Percentiles rank a stretch among this genome's conserved stretches.
Evolutionary conservation across 345 rosid genomes (phyloP).

Genomic region (Syzygium grande): DNA sequence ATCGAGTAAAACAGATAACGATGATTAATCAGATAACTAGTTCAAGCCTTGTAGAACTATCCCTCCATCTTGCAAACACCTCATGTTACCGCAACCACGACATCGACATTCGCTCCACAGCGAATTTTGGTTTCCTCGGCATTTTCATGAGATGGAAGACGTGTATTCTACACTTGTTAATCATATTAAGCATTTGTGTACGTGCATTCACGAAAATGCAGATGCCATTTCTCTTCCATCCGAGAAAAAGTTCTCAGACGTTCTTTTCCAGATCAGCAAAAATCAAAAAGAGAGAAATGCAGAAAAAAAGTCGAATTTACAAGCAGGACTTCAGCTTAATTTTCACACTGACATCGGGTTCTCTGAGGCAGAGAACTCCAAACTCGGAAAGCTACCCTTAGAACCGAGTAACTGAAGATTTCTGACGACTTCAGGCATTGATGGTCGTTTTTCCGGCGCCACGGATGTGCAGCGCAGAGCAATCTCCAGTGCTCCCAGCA

Average conservation of each 20-base stretch:
- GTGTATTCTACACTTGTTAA: neutral
- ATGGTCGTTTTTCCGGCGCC: slow-evolving; percentile 74
- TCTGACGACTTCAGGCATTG: slow-evolving; percentile 57
- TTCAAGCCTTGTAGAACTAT: neutral
- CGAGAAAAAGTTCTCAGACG: neutral
- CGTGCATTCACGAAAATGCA: neutral
- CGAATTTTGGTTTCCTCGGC: neutral
- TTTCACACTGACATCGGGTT: slow-evolving; percentile 1
- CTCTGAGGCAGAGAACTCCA: slow-evolving; percentile 13
- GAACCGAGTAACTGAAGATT: slow-evolving; percentile 43
- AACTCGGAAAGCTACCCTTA: slow-evolving; percentile 5
- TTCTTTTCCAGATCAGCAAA: neutral
- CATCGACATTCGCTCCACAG: neutral
- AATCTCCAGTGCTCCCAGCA: slow-evolving; percentile 64
- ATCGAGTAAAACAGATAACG: neutral
- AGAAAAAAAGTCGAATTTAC: neutral
- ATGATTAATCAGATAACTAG: neutral
- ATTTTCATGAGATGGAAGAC: neutral
- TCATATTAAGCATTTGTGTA: neutral
- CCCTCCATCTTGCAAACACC: neutral
- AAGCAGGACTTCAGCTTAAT: neutral
- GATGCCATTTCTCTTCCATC: neutral
- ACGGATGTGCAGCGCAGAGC: slow-evolving; percentile 74
- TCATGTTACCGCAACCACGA: neutral
- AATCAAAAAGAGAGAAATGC: neutral